phyloP scores from a whole-genome alignment of 257 asterid genomes.

The Anisodus tanguticus region DNA sequence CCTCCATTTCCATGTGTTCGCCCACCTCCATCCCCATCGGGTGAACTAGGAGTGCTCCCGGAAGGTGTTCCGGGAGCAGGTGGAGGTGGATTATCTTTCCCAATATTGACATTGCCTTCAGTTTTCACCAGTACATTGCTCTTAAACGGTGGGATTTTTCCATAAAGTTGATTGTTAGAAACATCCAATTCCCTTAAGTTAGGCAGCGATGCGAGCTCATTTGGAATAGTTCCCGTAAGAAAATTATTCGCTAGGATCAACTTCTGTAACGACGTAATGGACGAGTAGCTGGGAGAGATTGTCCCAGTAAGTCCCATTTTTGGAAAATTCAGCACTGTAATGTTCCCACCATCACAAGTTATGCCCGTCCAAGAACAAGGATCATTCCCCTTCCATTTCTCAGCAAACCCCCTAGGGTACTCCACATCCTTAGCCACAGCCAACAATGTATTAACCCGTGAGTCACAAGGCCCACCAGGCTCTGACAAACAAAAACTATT shows the following conservation, averaged over 20 bases:
- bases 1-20: background rate
- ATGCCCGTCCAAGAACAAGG: constrained; percentile 33
- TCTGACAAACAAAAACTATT: constrained; percentile 25
- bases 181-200: constrained; percentile 29
- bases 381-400: constrained; percentile 37
- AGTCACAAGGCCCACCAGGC: constrained; percentile 22
- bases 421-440: constrained; percentile 29
- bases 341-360: constrained; percentile 26
- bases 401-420: constrained; percentile 28
- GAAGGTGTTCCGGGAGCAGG: constrained; percentile 25
- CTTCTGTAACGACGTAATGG: constrained; percentile 19
- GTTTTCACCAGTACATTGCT: constrained; percentile 25
- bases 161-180: constrained; percentile 33
- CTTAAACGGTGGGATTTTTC: constrained; percentile 29
- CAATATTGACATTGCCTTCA: constrained; percentile 33
- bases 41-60: background rate
- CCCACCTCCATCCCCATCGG: constrained; percentile 27
- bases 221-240: constrained; percentile 30
- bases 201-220: constrained; percentile 25
- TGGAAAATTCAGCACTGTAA: constrained; percentile 32
- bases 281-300: constrained; percentile 26
- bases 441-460: constrained; percentile 30
- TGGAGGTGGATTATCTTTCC: constrained; percentile 29
- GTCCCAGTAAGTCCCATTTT: constrained; percentile 34
- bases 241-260: constrained; percentile 30